Evolutionary conservation across 2,329 filamentous ascomycete species (phyloP), one percentile per base, ranked within the genome.

Genomic region (Calonectria leucothoes): DNA sequence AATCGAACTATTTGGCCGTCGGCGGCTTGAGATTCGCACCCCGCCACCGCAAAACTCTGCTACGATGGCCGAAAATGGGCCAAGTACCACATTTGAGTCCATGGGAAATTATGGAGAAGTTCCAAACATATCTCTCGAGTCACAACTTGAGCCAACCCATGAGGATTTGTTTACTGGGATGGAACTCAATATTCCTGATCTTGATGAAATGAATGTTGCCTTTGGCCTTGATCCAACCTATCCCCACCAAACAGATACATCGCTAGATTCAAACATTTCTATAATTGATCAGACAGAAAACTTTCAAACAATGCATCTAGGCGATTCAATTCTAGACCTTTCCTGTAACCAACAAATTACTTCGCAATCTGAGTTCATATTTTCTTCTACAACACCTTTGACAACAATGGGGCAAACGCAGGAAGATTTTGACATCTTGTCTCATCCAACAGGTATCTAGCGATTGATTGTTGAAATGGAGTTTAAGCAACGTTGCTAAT

Each of bases 11-110:
- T 20, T 12, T 20, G 37, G 27, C 17, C 66, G 31, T 4, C 29
- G 52, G 23, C 39, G 55, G 17, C 20, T 69, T 31, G 66, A 69
- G 17, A 69, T 69, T 39, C 66, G 66, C 27, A 69, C 66, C 11
- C 55, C 55, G 15, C 39, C 31, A 29, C 23, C 42, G 35, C 31
- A 2, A 39, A 23, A 49, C 15, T 2, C 5, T 10, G 0, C 27
- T 17, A 5, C 7, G 15, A n/a, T 31, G 27, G 7, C 14, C 4
- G 6, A 4, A n/a, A 3, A 3, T 2, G n/a, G 6, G 1, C 29
- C 20, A 4, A 15, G 48, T 27, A 6, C 12, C 25, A 14, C 14
- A 15, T 3, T 12, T 14, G 25, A 12, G 4, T 29, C 27, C 2
- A 10, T 31, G 27, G 27, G 17, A 10, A 31, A n/a, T 8, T 15